Base-by-base conservation (phyloP, 2,329 filamentous ascomycete genomes). In the Raffaelea albimanens region DNA sequence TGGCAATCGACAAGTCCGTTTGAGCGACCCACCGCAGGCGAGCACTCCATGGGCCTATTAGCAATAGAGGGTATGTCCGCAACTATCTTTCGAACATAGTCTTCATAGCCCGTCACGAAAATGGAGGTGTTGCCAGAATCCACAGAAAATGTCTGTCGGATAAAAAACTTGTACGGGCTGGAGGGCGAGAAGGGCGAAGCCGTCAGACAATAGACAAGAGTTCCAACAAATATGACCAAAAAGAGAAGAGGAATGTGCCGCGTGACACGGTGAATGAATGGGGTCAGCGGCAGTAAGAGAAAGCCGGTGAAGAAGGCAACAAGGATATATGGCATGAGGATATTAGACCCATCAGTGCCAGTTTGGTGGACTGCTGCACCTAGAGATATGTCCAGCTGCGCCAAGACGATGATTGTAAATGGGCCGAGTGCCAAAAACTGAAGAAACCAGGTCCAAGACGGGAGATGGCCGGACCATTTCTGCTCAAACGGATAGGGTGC, bases 141-240 rank as follows among this genome's bases (percentile, higher is more conserved):
- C 10, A 95, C 75, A 55, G 95, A 78, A 43, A 96, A 71, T 10
- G 78, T 77, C 61, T 98, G 90, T 44, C 86, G 71, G 63, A 97
- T 96, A 64, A 82, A 94, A 43, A 91, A 73, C 64, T 97, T 97
- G 63, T 95, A 80, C 34, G 87, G 78, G 60, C 82, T 85, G 50
- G 80, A 75, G 20, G 77, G 68, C 0, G 87, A 93, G 65, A 97
- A 97, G 0, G 93, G 93, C 63, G 95, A 96, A 2, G 86, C 87
- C 2, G 78, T 67, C 4, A 96, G 76, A 59, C 94, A 95, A 69
- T 95, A 97, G 48, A 90, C 75, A 23, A 94, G 67, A 1, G 88
- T 94, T 25, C 74, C 86, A 21, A 79, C 59, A 52, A 89, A 87
- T 9, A 95, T 68, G 13, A 83, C 60, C 23, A 94, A 71, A 16